A percentile compares a stretch with the other conserved stretches of the same genome.
Evolutionary conservation across 2,329 filamentous ascomycete genomes (phyloP).

Genomic region (Arachnopeziza araneosa): DNA sequence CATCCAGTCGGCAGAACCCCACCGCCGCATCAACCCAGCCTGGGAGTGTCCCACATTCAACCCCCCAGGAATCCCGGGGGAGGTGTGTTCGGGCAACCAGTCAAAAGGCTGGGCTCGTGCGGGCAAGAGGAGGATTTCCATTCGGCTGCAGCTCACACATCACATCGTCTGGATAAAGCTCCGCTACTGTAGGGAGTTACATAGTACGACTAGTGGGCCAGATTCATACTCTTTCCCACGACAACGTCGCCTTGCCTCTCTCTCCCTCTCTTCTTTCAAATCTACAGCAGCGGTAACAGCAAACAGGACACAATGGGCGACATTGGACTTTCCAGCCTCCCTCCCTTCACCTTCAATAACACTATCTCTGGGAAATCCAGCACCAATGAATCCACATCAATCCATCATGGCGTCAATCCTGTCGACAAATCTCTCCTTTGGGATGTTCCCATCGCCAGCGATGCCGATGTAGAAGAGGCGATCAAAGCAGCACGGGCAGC

Average conservation of each 20-base stretch:
- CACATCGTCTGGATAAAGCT: not conserved
- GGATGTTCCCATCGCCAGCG: conserved; percentile 33
- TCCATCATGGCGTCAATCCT: conserved; percentile 20
- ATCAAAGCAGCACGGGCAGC: conserved; percentile 33
- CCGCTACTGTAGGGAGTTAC: not conserved
- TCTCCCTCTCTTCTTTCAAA: not conserved
- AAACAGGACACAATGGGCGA: not conserved
- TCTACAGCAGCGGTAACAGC: not conserved
- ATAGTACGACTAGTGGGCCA: not conserved
- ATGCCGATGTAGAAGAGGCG: conserved; percentile 31
- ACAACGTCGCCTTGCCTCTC: not conserved
- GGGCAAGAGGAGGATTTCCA: not conserved
- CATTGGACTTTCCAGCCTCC: not conserved
- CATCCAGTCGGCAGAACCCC: not conserved
- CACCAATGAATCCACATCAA: not conserved
- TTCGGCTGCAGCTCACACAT: not conserved
- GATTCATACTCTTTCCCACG: not conserved
- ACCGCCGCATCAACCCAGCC: not conserved
- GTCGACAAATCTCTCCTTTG: conserved; percentile 12
- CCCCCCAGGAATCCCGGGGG: not conserved
- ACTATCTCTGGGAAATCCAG: conserved; percentile 10
- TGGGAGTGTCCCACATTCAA: not conserved
- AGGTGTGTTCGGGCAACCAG: not conserved
- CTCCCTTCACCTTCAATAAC: not conserved
- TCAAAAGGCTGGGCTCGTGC: not conserved